phyloP scores from a whole-genome alignment of 257 asterid species.

The Nicotiana sylvestris region DNA sequence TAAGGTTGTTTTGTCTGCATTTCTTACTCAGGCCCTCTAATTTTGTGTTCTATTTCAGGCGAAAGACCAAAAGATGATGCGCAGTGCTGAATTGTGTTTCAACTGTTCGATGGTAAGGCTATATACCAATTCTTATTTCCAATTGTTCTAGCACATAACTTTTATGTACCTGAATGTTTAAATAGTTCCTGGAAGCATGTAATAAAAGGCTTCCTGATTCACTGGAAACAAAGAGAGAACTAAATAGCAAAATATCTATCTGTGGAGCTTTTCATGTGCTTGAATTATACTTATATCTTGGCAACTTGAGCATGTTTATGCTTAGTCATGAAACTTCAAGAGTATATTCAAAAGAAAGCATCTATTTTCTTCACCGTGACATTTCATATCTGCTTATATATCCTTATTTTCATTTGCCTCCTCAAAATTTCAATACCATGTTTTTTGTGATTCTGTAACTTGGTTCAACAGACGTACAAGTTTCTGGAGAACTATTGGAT shows the following conservation, averaged over 20 bases:
- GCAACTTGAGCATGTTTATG: not conserved
- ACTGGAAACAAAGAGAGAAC: not conserved
- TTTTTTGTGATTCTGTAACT: not conserved
- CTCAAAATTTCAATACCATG: not conserved
- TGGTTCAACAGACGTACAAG: slow-evolving; percentile 52
- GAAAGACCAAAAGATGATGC: slow-evolving; percentile 68
- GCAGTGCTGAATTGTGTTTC: slow-evolving; percentile 74
- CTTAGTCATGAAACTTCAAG: not conserved
- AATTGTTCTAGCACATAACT: not conserved
- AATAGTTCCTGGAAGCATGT: not conserved
- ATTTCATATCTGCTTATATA: not conserved
- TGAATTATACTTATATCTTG: not conserved
- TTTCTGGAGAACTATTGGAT: slow-evolving; percentile 82
- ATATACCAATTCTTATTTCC: not conserved
- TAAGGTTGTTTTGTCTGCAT: not conserved
- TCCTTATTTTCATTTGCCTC: not conserved
- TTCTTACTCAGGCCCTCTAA: not conserved
- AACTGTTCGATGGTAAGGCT: slow-evolving; percentile 74
- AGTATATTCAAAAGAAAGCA: not conserved
- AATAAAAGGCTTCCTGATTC: not conserved
- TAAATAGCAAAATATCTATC: not conserved
- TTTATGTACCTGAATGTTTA: too few species aligned
- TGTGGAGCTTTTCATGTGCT: not conserved
- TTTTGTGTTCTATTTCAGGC: slow-evolving; percentile 43
- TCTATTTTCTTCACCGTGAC: not conserved